These are phyloP conservation scores for Cercospora sp. DNA, from an alignment of 2,329 filamentous ascomycete species.

Conservation along the genomic window DNA sequence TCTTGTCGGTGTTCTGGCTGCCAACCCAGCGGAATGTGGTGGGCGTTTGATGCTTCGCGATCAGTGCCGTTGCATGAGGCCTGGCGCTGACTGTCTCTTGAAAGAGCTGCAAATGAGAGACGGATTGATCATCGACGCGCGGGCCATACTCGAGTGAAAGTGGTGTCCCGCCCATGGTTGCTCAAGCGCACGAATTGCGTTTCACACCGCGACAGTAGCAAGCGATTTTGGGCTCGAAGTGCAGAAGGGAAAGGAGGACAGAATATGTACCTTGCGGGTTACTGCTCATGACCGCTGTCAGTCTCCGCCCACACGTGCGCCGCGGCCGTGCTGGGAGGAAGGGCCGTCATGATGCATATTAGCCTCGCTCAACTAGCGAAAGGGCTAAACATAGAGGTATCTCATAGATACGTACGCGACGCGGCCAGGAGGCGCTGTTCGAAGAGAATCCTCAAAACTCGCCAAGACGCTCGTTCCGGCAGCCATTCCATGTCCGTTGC, in stretches of 20 bases:
- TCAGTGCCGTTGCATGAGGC: slow-evolving; percentile 36
- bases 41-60: slow-evolving; percentile 35
- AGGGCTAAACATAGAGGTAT: slow-evolving; percentile 11
- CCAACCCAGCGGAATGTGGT: slow-evolving; percentile 36
- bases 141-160: slow-evolving; percentile 34
- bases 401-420: slow-evolving; percentile 17
- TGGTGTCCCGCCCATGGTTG: slow-evolving; percentile 27
- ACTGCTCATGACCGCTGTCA: slow-evolving; percentile 24
- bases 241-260: slow-evolving; percentile 18
- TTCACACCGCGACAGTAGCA: slow-evolving; percentile 20
- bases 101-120: slow-evolving; percentile 37
- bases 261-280: slow-evolving; percentile 25
- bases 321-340: slow-evolving; percentile 18
- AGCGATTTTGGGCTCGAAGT: slow-evolving; percentile 18
- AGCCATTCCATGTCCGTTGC: slow-evolving; percentile 15
- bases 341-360: slow-evolving; percentile 19
- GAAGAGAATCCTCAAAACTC: slow-evolving; percentile 10
- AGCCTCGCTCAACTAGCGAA: slow-evolving; percentile 10
- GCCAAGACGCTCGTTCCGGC: slow-evolving; percentile 15
- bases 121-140: slow-evolving; percentile 27
- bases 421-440: slow-evolving; percentile 12
- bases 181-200: slow-evolving; percentile 21
- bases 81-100: slow-evolving; percentile 34
- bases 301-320: slow-evolving; percentile 23
- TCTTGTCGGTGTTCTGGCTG: slow-evolving; percentile 31